A percentile compares a stretch with the other conserved stretches of the same genome.
Evolutionary conservation across 768 basidiomycete genomes (phyloP).

Genomic region (Lyophyllum atratum): DNA sequence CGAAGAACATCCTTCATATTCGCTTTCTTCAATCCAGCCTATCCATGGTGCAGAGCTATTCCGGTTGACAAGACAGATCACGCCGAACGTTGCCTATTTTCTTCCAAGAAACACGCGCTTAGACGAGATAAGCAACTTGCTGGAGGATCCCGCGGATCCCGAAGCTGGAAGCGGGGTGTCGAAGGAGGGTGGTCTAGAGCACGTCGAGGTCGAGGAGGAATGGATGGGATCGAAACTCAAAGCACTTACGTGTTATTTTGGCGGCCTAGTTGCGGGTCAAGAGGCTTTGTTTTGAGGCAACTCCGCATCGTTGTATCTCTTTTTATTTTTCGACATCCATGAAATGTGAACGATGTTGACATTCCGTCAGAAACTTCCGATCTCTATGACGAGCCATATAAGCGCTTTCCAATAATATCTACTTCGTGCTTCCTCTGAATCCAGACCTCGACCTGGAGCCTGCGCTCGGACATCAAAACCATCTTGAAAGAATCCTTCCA

Average conservation of each 20-base stretch:
- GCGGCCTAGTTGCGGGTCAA: slow-evolving; percentile 75
- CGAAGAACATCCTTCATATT: slow-evolving; percentile 55
- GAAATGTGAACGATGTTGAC: not conserved
- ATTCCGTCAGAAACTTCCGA: too few species aligned
- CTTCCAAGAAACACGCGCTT: slow-evolving; percentile 82
- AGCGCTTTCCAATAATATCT: too few species aligned
- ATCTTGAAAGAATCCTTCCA: too few species aligned
- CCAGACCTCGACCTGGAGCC: too few species aligned
- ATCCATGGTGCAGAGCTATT: slow-evolving; percentile 86
- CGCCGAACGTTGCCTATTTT: slow-evolving; percentile 85
- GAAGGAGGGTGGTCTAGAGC: slow-evolving; percentile 39
- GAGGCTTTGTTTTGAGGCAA: slow-evolving; percentile 49
- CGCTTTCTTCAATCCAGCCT: slow-evolving; percentile 72
- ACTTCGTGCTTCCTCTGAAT: too few species aligned
- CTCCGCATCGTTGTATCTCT: not conserved
- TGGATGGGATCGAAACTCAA: slow-evolving; percentile 96
- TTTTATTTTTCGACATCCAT: not conserved
- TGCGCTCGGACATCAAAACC: too few species aligned
- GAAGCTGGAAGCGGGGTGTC: slow-evolving; percentile 2
- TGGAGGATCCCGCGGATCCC: slow-evolving; percentile 8
- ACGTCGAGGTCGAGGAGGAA: slow-evolving; percentile 91
- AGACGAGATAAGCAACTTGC: slow-evolving; percentile 60
- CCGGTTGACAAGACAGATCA: slow-evolving; percentile 65
- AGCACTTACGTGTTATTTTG: slow-evolving; percentile 93
- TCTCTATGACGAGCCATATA: too few species aligned